These are phyloP conservation scores for Cryphonectria japonica DNA, from an alignment of 2,329 filamentous ascomycete genomes.

Conservation along the genomic window DNA sequence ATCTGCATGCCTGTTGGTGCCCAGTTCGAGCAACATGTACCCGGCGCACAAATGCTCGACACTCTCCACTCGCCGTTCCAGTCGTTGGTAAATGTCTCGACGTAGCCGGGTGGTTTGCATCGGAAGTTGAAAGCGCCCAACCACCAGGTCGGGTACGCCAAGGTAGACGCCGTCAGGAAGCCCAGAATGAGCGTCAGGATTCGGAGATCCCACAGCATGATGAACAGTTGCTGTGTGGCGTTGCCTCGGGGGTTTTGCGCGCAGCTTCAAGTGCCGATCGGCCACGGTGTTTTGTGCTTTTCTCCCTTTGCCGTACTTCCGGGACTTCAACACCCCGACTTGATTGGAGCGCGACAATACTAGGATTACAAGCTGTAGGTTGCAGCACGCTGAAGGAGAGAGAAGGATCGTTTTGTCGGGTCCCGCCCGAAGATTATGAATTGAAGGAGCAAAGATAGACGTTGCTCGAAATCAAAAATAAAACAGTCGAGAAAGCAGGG, in stretches of 20 bases:
- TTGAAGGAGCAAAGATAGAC: neutral
- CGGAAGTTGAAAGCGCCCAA: slow-evolving; percentile 24
- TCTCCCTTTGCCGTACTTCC: neutral
- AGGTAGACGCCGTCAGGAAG: neutral
- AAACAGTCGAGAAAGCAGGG: neutral
- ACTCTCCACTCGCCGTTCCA: slow-evolving; percentile 25
- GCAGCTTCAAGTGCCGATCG: neutral
- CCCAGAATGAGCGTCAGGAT: slow-evolving; percentile 10
- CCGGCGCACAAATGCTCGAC: slow-evolving; percentile 25
- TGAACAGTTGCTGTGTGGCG: neutral
- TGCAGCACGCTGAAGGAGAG: neutral
- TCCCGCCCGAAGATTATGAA: neutral
- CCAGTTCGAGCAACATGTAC: slow-evolving; percentile 24
- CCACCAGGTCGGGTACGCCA: slow-evolving; percentile 21
- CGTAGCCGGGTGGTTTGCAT: slow-evolving; percentile 24
- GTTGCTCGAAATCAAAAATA: neutral
- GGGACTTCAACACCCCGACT: neutral
- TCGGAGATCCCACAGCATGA: slow-evolving; percentile 1
- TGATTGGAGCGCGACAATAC: neutral
- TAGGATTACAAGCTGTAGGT: neutral
- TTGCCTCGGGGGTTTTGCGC: neutral
- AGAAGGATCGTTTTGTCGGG: neutral
- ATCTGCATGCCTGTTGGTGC: slow-evolving; percentile 18
- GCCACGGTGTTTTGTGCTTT: neutral
- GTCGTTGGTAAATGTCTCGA: slow-evolving; percentile 17